Conservation (phyloP, 306 rosid genomes). For the Corylus americana region DNA sequence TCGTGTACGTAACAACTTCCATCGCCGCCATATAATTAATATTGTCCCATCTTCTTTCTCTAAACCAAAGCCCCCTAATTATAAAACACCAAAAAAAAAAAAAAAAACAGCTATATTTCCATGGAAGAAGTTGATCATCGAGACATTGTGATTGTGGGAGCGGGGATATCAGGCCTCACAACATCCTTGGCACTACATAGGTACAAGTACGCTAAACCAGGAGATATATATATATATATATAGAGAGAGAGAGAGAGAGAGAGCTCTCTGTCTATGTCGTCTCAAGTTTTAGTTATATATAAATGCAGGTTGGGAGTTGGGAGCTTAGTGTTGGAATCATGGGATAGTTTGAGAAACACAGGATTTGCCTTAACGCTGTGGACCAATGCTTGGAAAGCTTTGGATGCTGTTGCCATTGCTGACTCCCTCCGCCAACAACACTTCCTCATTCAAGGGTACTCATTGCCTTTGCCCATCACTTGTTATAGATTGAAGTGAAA, state of each 20-base stretch:
- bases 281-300: too few species aligned
- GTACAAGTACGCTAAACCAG: slow-evolving; percentile 2
- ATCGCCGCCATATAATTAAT: too few species aligned
- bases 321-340: slow-evolving; percentile 75
- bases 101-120: neutral
- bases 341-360: slow-evolving; percentile 49
- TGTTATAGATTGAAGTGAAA: neutral
- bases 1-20: too few species aligned
- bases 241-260: too few species aligned
- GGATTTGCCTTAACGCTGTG: slow-evolving; percentile 63
- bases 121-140: slow-evolving; percentile 36
- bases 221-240: too few species aligned
- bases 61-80: too few species aligned
- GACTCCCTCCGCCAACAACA: slow-evolving; percentile 55
- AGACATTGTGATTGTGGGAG: slow-evolving; percentile 83
- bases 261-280: neutral
- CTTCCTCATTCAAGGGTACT: slow-evolving; percentile 41
- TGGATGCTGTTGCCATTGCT: slow-evolving; percentile 66
- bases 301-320: slow-evolving; percentile 47
- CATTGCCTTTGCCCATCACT: neutral
- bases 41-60: too few species aligned
- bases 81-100: too few species aligned
- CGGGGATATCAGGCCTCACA: slow-evolving; percentile 77
- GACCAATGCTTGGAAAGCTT: slow-evolving; percentile 79
- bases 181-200: slow-evolving; percentile 65